Evolutionary conservation across 2,329 filamentous ascomycete species (phyloP), one percentile per base, ranked within the genome.

Genomic region (Cladophialophora psammophila): DNA sequence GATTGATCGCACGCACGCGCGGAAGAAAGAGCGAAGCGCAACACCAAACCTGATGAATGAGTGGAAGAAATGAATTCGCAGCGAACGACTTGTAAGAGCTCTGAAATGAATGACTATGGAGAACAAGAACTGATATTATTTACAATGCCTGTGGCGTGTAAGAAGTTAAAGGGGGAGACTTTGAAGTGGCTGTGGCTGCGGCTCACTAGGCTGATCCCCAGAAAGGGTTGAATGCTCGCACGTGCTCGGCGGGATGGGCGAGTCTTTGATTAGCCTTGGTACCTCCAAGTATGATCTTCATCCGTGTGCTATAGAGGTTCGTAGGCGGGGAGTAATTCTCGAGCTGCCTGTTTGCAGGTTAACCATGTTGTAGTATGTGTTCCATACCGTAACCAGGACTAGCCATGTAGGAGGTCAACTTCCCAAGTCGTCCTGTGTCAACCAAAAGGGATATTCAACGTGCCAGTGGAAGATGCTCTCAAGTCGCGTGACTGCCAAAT

Each of bases 401-500:
- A 50, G 45, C 26, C 26, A 26, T 2, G 26, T 26, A 2, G 3
- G 26, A 26, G 2, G 26, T 13, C 2, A 50, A 31, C 45, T 50
- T 26, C 45, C 45, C 0, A 26, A 20, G 20, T 50, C 12, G 45
- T 50, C 45, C 18, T 12, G 26, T 10, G 13, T 50, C 45, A 12
- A 26, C 45, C 10, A 50, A 50, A 50, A 26, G 45, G 45, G 45
- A 26, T 50, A 50, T 26, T 50, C 18, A 50, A 50, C 18, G 20
- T 50, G 45, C 45, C 45, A 50, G 45, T 50, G 5, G 26, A 50
- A 50, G 18, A 26, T 31, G 45, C 20, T 10, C 20, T 10, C 20
- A 10, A 50, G 45, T 50, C 45, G 45, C 45, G 45, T 50, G 45
- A 50, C 45, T 13, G 20, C 45, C 18, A 50, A 50, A 50, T 50